Conservation (phyloP, 2,329 filamentous ascomycete species). For the Fusarium armeniacum region DNA sequence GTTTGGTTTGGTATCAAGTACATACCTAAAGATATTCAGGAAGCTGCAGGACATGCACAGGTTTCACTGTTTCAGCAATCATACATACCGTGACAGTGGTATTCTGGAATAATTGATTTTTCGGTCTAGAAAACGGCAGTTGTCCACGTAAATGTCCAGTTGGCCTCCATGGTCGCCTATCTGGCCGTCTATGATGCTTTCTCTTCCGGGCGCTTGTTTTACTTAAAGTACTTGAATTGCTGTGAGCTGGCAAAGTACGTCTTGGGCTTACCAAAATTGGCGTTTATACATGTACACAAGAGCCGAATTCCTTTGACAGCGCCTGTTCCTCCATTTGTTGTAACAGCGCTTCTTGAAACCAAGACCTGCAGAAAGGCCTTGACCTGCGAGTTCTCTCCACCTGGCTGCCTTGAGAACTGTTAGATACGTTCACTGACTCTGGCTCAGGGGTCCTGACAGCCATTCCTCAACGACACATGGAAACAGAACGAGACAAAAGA, state of each 20-base stretch:
- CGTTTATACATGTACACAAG: constrained; percentile 13
- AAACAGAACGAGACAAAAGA: constrained; percentile 24
- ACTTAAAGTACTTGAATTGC: constrained; percentile 18
- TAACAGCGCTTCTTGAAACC: constrained; percentile 49
- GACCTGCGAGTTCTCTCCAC: constrained; percentile 34
- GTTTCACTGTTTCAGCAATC: constrained; percentile 14
- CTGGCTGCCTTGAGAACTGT: constrained; percentile 28
- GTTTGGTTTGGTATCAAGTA: neutral
- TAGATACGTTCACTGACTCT: constrained; percentile 12
- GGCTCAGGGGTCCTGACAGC: constrained; percentile 18
- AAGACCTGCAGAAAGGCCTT: constrained; percentile 39
- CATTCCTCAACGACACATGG: constrained; percentile 29
- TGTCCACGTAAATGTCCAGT: constrained; percentile 13
- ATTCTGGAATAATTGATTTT: constrained; percentile 7
- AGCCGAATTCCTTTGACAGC: constrained; percentile 17
- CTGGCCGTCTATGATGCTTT: constrained; percentile 30
- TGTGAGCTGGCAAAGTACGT: constrained; percentile 32
- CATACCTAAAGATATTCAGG: constrained; percentile 6
- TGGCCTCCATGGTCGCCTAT: constrained; percentile 21
- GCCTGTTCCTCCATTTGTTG: constrained; percentile 33
- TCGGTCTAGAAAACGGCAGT: constrained; percentile 15
- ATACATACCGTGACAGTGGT: constrained; percentile 6
- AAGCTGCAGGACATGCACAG: constrained; percentile 1
- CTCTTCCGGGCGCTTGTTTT: constrained; percentile 44
- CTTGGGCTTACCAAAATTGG: constrained; percentile 3